Percentiles rank a stretch among this genome's conserved stretches.
phyloP scores from a whole-genome alignment of 2,329 filamentous ascomycete genomes.

The Ilyonectria mors-panacis region DNA sequence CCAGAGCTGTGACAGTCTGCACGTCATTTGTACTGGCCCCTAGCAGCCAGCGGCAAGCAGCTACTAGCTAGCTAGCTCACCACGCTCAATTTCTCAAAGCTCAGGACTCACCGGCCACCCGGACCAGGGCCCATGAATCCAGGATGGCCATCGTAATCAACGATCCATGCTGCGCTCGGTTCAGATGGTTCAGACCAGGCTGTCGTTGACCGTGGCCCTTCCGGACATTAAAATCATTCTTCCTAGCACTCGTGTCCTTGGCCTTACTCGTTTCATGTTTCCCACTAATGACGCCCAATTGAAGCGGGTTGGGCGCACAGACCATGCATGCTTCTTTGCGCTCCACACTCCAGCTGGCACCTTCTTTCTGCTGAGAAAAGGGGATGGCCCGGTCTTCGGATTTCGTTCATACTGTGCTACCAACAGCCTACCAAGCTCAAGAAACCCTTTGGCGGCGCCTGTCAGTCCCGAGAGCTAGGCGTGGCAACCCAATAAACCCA shows the following conservation, averaged over 20 bases:
- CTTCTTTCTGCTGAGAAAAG: conserved; percentile 14
- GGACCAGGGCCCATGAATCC: not conserved
- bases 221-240: conserved; percentile 40
- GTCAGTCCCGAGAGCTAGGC: conserved; percentile 9
- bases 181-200: conserved; percentile 21
- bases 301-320: conserved; percentile 38
- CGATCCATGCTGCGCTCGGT: conserved; percentile 19
- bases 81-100: not conserved
- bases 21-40: conserved; percentile 23
- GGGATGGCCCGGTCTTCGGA: not conserved
- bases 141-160: conserved; percentile 23
- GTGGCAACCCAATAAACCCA: conserved; percentile 5
- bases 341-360: conserved; percentile 33
- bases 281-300: conserved; percentile 45
- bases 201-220: conserved; percentile 28
- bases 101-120: not conserved
- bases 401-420: not conserved
- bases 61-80: not conserved
- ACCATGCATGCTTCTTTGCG: conserved; percentile 36
- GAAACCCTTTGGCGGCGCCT: not conserved
- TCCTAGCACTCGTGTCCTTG: conserved; percentile 29
- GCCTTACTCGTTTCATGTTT: conserved; percentile 47
- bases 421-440: conserved; percentile 8
- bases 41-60: not conserved
- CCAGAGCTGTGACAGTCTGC: conserved; percentile 11